Percentiles rank a stretch among this genome's conserved stretches.
These are phyloP conservation scores for Bolboschoenus planiculmis DNA, from an alignment of 176 grass and related monocot genomes.

Conservation along the genomic window DNA sequence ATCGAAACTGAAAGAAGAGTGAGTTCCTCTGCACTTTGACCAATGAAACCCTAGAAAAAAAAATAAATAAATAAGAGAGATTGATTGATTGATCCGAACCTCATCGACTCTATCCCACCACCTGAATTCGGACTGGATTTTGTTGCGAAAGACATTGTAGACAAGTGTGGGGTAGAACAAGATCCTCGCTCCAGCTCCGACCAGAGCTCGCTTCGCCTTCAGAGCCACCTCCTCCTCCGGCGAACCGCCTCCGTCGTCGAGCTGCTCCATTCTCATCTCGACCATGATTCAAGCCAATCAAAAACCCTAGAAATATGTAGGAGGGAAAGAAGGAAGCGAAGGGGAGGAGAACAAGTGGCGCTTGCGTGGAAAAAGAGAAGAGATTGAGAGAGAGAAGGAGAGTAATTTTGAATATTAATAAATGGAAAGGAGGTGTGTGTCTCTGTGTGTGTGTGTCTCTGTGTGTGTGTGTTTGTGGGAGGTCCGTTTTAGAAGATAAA, in stretches of 20 bases:
- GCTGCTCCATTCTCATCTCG: constrained; percentile 26
- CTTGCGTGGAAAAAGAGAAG: neutral
- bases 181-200: constrained; percentile 71
- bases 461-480: too few relatives aligned
- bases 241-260: constrained; percentile 22
- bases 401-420: neutral
- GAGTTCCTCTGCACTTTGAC: neutral
- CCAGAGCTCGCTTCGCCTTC: constrained; percentile 58
- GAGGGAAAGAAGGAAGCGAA: neutral
- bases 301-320: neutral
- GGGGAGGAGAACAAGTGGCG: constrained; percentile 21
- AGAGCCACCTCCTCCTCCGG: constrained; percentile 16
- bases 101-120: constrained; percentile 94
- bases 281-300: neutral
- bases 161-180: constrained; percentile 91
- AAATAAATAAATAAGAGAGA: neutral
- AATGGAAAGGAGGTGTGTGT: neutral
- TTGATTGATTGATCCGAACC: constrained; percentile 27
- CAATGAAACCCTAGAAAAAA: neutral
- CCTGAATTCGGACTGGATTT: constrained; percentile 62
- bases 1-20: neutral
- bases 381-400: neutral
- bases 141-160: constrained; percentile 91
- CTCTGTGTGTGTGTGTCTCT: too few relatives aligned
- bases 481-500: neutral